Percentiles rank a stretch among this genome's conserved stretches.
These are phyloP conservation scores for Termitomyces sp. DNA, from an alignment of 768 basidiomycete species.

Conservation along the genomic window DNA sequence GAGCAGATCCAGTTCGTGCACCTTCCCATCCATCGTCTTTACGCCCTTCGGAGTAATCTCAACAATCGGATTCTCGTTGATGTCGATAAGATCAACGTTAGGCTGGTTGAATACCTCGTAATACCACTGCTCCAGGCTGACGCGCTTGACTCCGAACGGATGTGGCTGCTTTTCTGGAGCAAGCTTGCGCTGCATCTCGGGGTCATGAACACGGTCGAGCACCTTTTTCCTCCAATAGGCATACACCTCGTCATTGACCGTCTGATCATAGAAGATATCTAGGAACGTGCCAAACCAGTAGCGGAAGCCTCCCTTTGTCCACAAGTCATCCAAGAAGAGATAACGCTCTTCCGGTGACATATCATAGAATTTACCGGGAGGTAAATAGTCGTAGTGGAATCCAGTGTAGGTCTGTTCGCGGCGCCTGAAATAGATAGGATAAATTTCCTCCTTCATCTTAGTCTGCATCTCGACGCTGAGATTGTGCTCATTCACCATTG, in stretches of 20 bases:
- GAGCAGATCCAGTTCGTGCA: slow-evolving; percentile 18
- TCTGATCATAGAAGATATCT: slow-evolving; percentile 12
- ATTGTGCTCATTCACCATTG: slow-evolving; percentile 15
- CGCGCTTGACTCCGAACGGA: slow-evolving; percentile 20
- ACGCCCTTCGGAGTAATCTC: slow-evolving; percentile 6
- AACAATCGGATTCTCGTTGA: slow-evolving; percentile 15
- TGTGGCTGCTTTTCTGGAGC: slow-evolving; percentile 13
- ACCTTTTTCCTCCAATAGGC: slow-evolving; percentile 10
- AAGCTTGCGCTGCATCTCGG: slow-evolving; percentile 2
- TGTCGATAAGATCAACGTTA: slow-evolving; percentile 18
- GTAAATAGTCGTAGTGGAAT: slow-evolving; percentile 5
- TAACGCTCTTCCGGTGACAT: slow-evolving; percentile 16
- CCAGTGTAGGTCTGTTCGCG: slow-evolving; percentile 16
- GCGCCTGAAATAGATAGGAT: slow-evolving; percentile 14
- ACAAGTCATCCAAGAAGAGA: slow-evolving; percentile 15
- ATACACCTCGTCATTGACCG: slow-evolving; percentile 17
- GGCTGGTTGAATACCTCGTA: slow-evolving; percentile 21
- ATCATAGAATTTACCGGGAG: slow-evolving; percentile 6
- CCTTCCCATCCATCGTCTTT: slow-evolving; percentile 14
- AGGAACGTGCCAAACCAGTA: slow-evolving; percentile 14
- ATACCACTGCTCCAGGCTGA: slow-evolving; percentile 16
- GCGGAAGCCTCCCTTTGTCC: slow-evolving; percentile 16
- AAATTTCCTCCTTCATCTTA: slow-evolving; percentile 8
- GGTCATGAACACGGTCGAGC: slow-evolving; percentile 13
- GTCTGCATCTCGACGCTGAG: slow-evolving; percentile 9